Conservation (phyloP, 768 basidiomycete species). For the Serendipita vermifera region DNA sequence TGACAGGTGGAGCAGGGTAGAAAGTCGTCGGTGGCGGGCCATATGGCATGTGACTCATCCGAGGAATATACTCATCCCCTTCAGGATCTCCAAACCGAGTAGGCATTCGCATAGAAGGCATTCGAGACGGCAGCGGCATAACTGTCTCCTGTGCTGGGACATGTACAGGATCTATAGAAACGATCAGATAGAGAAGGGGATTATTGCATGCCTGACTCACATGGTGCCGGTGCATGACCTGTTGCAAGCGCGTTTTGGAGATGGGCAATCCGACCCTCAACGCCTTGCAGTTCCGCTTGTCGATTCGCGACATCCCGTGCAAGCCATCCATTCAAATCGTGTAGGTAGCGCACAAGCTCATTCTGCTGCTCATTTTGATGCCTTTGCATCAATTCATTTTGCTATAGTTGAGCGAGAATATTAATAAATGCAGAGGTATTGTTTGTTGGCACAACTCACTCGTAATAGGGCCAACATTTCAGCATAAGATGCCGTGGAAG, state of each 20-base stretch:
- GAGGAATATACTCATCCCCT: neutral
- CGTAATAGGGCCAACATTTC: slow-evolving; percentile 47
- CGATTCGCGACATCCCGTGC: slow-evolving; percentile 67
- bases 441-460: slow-evolving; percentile 36
- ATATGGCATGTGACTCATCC: slow-evolving; percentile 11
- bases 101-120: neutral
- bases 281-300: slow-evolving; percentile 54
- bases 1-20: slow-evolving; percentile 17
- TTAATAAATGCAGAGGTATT: slow-evolving; percentile 61
- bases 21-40: slow-evolving; percentile 12
- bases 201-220: slow-evolving; percentile 21
- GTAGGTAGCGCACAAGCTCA: slow-evolving; percentile 43
- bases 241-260: slow-evolving; percentile 33
- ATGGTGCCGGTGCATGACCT: slow-evolving; percentile 26
- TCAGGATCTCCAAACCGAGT: neutral
- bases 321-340: slow-evolving; percentile 64
- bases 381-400: slow-evolving; percentile 50
- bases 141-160: slow-evolving; percentile 15
- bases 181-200: neutral
- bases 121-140: slow-evolving; percentile 16
- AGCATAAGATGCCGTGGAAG: slow-evolving; percentile 38
- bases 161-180: slow-evolving; percentile 9
- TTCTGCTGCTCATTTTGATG: slow-evolving; percentile 14
- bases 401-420: slow-evolving; percentile 49
- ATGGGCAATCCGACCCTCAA: slow-evolving; percentile 47